Base-by-base conservation (phyloP, 805 yeast species). In the Zygoascus ofunaensis region DNA sequence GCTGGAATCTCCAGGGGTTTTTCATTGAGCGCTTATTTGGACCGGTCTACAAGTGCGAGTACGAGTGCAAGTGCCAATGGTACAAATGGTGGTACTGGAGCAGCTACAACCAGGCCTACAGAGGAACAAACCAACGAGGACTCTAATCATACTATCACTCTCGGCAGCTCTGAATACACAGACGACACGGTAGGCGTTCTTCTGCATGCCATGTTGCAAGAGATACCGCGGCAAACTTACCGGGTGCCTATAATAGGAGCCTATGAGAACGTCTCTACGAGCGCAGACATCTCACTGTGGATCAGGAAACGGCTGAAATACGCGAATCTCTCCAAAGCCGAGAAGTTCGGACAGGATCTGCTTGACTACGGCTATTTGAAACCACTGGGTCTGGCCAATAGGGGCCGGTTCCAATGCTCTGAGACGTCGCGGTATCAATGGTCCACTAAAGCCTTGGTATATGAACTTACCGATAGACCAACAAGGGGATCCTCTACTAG, bases 391-490 rank as follows among this genome's bases (percentile, higher is more conserved):
- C 70, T 77, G 37, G 73, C 76, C 58, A 64, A 66, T 37, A 26
- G 30, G 30, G 52, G 48, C 34, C 67, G 61, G 44, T 86, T 85
- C 61, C 82, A 78, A 34, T 82, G 81, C 60, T 76, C 87, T 8
- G 74, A 86, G 3, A 77, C 76, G 41, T 76, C 78, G 49, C 70
- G 68, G 52, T 86, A 84, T 56, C 94, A 85, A 60, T 86, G 94
- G 92, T 79, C 73, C 53, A 76, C 76, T 3, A 60, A 68, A 43
- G 81, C 80, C 2, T 24, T 51, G 12, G 43, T 41, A 12, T 22
- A 62, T 67, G 35, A 64, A 63, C 38, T 37, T 5, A 39, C 45
- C 19, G 43, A 23, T 20, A 15, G 34, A n/a, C 19, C 37, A 35
- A n/a, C 24, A n/a, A n/a, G 40, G 26, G 14, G 33, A 23, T 34